Evolutionary conservation across 306 rosid genomes (phyloP), one percentile per base, ranked within the genome.

Genomic region (Phaseolus lunatus): DNA sequence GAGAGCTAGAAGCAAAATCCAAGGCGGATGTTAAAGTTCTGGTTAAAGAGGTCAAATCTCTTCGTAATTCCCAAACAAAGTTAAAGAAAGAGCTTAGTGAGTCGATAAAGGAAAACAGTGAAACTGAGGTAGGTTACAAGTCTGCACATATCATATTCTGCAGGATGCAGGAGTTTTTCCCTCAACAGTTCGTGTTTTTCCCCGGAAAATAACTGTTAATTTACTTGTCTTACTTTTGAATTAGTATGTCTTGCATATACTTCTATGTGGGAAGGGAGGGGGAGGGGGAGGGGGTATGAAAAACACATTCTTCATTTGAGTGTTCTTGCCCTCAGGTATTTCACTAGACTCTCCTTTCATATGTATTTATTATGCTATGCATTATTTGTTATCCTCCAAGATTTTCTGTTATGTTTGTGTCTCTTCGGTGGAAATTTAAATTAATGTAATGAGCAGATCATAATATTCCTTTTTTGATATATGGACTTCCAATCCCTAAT

Each of bases 31-130:
- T 93, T 26, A 94, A 89, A 88, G 85, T 94, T 58, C 90, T 94
- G 82, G 92, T 94, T 82, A 94, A 90, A 85, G 98, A 94, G 86
- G 96, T 94, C 78, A 96, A 93, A 87, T 91, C 93, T 81, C 96
- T 96, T 57, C 94, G 99, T 24, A 91, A 80, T 50, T 88, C 93
- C 41, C 96, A 86, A 77, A 79, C 52, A 43, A 79, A 81, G 81
- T 86, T 91, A 78, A 91, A 92, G 85, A 82, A 86, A 70, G 92
- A 92, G 84, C 93, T 90, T 64, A 72, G 84, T 76, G 89, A 80
- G 77, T 78, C 90, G 6, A 82, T 72, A 41, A 52, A 82, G 84
- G 91, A 86, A 43, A 89, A 88, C 67, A 48, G 73, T 73, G 88
- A 90, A 70, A 79, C 81, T 69, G 94, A 86, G 87, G 89, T 87